A percentile compares a stretch with the other conserved stretches of the same genome.
phyloP scores from a whole-genome alignment of 495 filamentous ascomycete genomes.

The Tuber magnatum region DNA sequence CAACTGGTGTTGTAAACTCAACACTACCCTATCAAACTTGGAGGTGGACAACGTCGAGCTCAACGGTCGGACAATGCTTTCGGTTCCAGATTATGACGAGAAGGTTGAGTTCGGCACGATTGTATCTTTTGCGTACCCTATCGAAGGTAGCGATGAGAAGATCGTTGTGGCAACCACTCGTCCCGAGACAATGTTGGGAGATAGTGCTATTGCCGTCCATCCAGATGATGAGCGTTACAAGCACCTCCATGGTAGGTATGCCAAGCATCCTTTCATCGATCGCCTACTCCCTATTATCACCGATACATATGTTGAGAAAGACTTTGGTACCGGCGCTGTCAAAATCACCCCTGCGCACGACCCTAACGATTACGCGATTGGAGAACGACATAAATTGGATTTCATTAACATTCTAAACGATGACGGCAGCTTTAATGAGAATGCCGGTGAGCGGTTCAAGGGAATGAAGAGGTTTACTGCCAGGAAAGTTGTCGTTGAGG shows the following conservation, averaged over 20 bases:
- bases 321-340: slow-evolving; percentile 69
- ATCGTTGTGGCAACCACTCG: slow-evolving; percentile 76
- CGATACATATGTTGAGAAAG: slow-evolving; percentile 62
- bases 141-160: slow-evolving; percentile 59
- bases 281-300: slow-evolving; percentile 64
- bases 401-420: slow-evolving; percentile 39
- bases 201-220: slow-evolving; percentile 70
- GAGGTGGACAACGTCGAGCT: slow-evolving; percentile 73
- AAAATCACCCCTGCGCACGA: slow-evolving; percentile 79
- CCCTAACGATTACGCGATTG: slow-evolving; percentile 70
- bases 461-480: slow-evolving; percentile 54
- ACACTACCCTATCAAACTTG: slow-evolving; percentile 68
- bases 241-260: slow-evolving; percentile 64
- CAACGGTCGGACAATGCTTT: slow-evolving; percentile 36
- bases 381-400: slow-evolving; percentile 56
- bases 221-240: slow-evolving; percentile 59
- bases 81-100: slow-evolving; percentile 36
- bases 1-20: slow-evolving; percentile 68
- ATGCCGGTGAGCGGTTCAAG: slow-evolving; percentile 28
- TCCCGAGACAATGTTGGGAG: slow-evolving; percentile 74
- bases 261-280: slow-evolving; percentile 61
- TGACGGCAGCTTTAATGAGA: slow-evolving; percentile 36
- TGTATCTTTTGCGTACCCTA: slow-evolving; percentile 62
- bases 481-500: slow-evolving; percentile 49
- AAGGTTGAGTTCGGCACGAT: slow-evolving; percentile 49